Evolutionary conservation across 2,329 filamentous ascomycete species (phyloP), one percentile per base, ranked within the genome.

Genomic region (Neophaeococcomyces mojaviensis): DNA sequence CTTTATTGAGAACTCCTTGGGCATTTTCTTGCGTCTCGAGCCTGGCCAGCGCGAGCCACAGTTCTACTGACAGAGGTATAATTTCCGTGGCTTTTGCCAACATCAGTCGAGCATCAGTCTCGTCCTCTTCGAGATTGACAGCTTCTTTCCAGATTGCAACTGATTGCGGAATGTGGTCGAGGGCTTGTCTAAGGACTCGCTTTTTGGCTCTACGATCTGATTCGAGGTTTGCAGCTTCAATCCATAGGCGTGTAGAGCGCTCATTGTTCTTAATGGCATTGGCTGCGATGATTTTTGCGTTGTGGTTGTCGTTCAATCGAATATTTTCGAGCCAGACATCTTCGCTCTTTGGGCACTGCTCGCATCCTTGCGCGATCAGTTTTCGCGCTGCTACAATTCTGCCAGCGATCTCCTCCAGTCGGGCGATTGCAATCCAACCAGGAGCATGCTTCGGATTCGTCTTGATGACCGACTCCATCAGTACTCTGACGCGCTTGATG

Each of bases 91-190:
- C 94, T 67, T 96, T 96, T 39, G 88, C 89, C 38, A 98, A 78
- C 45, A 98, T 74, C 46, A 98, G 72, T 51, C 83, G 82, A 3
- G 94, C 94, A 68, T 96, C 88, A 24, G 83, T 84, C 0, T 85
- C 79, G 56, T 95, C 84, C 59, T 96, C 90, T 61, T 97, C 92
- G 46, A 97, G 70, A 57, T 97, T 97, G 52, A 98, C 90, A 4
- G 90, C 84, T 62, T 94, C 88, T 63, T 97, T 98, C 92, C 92
- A 98, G n/a, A 98, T 77, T 34, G 86, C 84, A 39, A 97, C 92
- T 0, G 90, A 97, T 60, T 95, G 88, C 1, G 89, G 89, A 33
- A 96, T 86, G 59, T 95, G 84, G 58, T 97, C 87, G 36, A 98
- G 74, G 0, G 92, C 94, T 61, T 94, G 86, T 46, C 89, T 79